A percentile compares a stretch with the other conserved stretches of the same genome.
phyloP scores from a whole-genome alignment of 2,329 filamentous ascomycete genomes.

The Botryotinia calthae region DNA sequence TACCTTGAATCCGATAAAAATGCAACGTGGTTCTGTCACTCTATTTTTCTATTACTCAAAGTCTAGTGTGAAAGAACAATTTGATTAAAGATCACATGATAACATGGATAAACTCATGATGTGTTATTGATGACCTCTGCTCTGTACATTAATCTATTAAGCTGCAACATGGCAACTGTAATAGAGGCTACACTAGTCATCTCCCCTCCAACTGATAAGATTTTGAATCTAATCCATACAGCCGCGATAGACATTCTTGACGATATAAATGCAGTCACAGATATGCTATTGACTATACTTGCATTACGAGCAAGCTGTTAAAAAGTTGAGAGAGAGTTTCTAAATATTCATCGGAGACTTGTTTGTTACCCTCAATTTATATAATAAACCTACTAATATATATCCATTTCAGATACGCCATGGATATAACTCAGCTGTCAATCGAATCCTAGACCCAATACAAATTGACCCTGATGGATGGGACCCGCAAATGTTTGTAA shows the following conservation, averaged over 20 bases:
- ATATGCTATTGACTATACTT: background rate
- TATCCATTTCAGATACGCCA: no score
- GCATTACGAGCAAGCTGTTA: background rate
- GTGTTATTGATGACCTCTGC: no score
- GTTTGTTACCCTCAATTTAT: background rate
- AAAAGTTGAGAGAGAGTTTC: background rate
- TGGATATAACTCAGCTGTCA: no score
- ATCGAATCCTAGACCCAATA: no score
- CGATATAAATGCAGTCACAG: background rate
- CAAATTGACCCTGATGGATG: no score
- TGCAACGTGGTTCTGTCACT: no score
- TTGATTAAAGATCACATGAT: no score
- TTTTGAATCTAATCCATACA: background rate
- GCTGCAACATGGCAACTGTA: background rate
- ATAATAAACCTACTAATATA: background rate
- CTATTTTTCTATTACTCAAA: no score
- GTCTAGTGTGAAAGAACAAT: no score
- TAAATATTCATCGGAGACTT: background rate
- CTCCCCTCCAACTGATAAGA: background rate
- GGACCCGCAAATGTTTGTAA: no score
- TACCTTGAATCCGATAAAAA: no score
- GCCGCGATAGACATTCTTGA: background rate
- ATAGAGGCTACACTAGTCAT: background rate
- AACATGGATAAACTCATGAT: no score
- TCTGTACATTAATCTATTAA: background rate